These are phyloP conservation scores for Torrubiella hemipterigena DNA, from an alignment of 2,329 filamentous ascomycete species.

Conservation along the genomic window DNA sequence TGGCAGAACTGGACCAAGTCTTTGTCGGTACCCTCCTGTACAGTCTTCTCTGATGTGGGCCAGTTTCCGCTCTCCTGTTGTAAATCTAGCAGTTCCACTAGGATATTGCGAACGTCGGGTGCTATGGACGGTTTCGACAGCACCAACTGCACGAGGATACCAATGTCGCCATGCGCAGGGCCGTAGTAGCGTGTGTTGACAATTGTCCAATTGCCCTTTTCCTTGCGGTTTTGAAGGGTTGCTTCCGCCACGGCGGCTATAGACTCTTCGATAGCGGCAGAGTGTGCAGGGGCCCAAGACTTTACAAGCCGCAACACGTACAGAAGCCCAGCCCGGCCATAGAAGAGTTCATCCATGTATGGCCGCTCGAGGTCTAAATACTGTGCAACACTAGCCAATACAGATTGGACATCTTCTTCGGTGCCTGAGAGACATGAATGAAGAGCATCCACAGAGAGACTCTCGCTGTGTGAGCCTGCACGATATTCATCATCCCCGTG, in stretches of 20 bases:
- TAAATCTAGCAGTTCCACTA: slow-evolving; percentile 43
- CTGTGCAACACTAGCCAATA: slow-evolving; percentile 27
- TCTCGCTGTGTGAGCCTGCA: slow-evolving; percentile 39
- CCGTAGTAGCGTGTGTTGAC: slow-evolving; percentile 51
- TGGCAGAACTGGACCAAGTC: slow-evolving; percentile 54
- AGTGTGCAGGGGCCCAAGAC: slow-evolving; percentile 38
- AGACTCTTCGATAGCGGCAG: slow-evolving; percentile 35
- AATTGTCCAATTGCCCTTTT: slow-evolving; percentile 48
- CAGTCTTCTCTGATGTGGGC: slow-evolving; percentile 36
- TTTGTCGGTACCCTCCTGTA: slow-evolving; percentile 25
- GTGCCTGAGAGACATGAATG: slow-evolving; percentile 28
- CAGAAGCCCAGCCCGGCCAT: slow-evolving; percentile 55
- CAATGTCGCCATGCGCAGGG: slow-evolving; percentile 55
- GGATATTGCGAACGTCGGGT: slow-evolving; percentile 34
- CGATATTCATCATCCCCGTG: slow-evolving; percentile 20
- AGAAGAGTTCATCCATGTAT: slow-evolving; percentile 48
- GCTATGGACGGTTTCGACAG: slow-evolving; percentile 44
- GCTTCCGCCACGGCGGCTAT: slow-evolving; percentile 45
- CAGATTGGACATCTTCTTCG: slow-evolving; percentile 20
- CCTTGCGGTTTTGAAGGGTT: slow-evolving; percentile 39
- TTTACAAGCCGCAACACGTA: slow-evolving; percentile 55
- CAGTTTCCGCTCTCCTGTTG: slow-evolving; percentile 54
- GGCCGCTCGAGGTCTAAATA: slow-evolving; percentile 25
- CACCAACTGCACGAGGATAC: slow-evolving; percentile 59
- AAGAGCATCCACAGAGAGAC: slow-evolving; percentile 32